Evolutionary conservation across 768 basidiomycete genomes (phyloP), one percentile per base, ranked within the genome.

Genomic region (Pisolithus microcarpus): DNA sequence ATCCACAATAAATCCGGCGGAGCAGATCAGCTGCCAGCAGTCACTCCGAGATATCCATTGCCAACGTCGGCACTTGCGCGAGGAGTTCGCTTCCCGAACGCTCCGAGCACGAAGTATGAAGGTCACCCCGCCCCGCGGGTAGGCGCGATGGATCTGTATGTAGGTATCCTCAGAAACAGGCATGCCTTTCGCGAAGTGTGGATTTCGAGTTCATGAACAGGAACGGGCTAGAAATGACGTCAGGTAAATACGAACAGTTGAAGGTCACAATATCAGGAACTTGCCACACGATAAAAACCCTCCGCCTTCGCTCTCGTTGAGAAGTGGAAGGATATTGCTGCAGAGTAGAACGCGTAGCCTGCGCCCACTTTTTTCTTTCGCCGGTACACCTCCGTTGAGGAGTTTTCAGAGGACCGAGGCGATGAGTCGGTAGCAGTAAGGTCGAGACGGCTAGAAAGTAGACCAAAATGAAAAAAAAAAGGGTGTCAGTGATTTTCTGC

Each of bases 361-460:
- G n/a, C 28, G 9, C 5, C 28, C 28, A 4, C 21, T 23, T 70
- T 89, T 93, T 1, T 86, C 76, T 65, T 98, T 98, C 57, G 73
- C 69, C 10, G 96, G 63, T 2, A 74, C 53, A 0, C 93, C 92
- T 61, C 96, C 87, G 54, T 82, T 88, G 30, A 96, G 52, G 9
- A 99, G 74, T 58, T 74, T 77, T 16, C 95, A 76, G n/a, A 77
- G 70, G 1, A 93, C 26, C 95, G 73, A 94, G 82, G 52, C 83
- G 75, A 0, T 89, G 21, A n/a, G 21, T 23, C 21, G 21, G 21
- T 23, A 2, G 21, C 21, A 23, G 21, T 23, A 4, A 23, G 21
- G 4, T 23, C 21, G 21, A 23, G 21, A 23, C 21, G 21, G 21
- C 21, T 23, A 23, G 21, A n/a, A n/a, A n/a, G n/a, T n/a, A n/a